These are phyloP conservation scores for Dipteronia sinensis DNA, from an alignment of 345 rosid species.

Conservation along the genomic window DNA sequence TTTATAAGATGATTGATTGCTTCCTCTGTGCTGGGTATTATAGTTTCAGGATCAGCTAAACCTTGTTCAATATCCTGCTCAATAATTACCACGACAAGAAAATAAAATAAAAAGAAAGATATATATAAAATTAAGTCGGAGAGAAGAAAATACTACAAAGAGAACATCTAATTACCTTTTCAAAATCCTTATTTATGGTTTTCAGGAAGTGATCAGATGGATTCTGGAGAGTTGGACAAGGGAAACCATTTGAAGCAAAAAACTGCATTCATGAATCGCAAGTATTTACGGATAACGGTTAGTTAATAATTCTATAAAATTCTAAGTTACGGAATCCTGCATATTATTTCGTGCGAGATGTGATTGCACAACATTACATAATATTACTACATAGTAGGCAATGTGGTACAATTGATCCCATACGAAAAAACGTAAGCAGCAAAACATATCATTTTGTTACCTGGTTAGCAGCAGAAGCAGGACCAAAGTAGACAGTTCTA, in stretches of 20 bases:
- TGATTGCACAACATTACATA: no score
- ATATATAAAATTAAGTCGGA: not conserved
- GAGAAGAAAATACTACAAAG: no score
- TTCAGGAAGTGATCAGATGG: conserved; percentile 55
- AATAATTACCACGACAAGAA: not conserved
- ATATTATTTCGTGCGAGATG: no score
- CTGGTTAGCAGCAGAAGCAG: conserved; percentile 35
- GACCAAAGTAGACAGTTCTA: conserved; percentile 52
- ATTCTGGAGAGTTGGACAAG: conserved; percentile 42
- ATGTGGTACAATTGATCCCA: no score
- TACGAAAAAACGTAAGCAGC: no score
- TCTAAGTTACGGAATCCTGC: no score
- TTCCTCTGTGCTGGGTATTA: conserved; percentile 33
- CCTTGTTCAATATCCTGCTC: conserved; percentile 51
- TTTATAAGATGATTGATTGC: conserved; percentile 39
- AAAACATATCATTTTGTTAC: conserved; percentile 17
- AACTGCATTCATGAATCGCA: conserved; percentile 29
- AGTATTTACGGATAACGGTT: not conserved
- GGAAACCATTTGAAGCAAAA: conserved; percentile 53
- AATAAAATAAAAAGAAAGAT: not conserved
- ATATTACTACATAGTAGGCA: no score
- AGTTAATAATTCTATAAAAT: not conserved
- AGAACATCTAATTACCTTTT: conserved; percentile 25
- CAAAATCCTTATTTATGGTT: conserved; percentile 51
- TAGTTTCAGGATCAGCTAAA: conserved; percentile 1